Conservation (phyloP, 1,139 yeast species). For the Debaryomyces fabryi region DNA sequence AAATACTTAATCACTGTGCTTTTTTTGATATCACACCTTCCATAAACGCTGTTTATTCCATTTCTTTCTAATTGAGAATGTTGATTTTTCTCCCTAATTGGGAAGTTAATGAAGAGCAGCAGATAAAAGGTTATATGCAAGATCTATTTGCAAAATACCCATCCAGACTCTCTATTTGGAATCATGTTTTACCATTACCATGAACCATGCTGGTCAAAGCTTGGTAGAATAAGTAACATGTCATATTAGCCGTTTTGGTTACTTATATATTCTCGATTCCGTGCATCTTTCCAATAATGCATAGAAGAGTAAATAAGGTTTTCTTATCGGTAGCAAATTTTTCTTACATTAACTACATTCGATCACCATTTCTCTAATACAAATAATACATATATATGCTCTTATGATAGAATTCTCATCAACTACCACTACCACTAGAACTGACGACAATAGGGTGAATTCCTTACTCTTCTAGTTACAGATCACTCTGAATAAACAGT, state of each 20-base stretch:
- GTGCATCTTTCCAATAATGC: not conserved
- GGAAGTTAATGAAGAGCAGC: constrained; percentile 5
- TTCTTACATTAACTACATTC: not conserved
- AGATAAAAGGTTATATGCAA: not conserved
- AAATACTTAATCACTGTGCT: not conserved
- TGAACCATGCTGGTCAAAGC: not conserved
- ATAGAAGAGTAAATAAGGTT: not conserved
- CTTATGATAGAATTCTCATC: not conserved
- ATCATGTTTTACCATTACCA: not conserved
- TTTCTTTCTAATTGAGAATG: constrained; percentile 9
- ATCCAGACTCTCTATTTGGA: not conserved
- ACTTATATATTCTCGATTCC: not conserved
- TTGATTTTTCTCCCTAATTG: constrained; percentile 18
- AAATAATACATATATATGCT: not conserved
- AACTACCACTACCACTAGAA: not conserved
- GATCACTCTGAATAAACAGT: not conserved
- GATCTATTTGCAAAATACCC: not conserved
- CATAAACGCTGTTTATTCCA: not conserved
- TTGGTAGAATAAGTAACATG: not conserved
- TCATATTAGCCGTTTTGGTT: not conserved
- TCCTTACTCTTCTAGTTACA: not conserved
- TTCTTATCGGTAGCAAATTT: not conserved
- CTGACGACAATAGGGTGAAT: not conserved
- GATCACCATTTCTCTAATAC: not conserved
- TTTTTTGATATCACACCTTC: constrained; percentile 4